These are phyloP conservation scores for Metschnikowia baotianmanensis DNA, from an alignment of 805 yeast genomes.

Conservation along the genomic window DNA sequence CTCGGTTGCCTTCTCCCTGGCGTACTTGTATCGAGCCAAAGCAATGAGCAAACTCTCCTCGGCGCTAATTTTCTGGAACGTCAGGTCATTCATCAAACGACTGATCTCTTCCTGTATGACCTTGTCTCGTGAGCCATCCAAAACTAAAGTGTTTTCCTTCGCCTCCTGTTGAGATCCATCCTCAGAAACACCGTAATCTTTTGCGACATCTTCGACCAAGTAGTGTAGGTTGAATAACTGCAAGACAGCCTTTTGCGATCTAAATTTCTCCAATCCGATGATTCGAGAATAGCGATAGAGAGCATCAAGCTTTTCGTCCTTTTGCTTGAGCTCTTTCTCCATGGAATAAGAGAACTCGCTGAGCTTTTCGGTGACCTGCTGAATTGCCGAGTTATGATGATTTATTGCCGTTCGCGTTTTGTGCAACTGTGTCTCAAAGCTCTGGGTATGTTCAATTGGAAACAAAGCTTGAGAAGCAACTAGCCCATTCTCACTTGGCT, in stretches of 20 bases:
- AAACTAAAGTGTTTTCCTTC: constrained; percentile 5
- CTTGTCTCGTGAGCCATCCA: constrained; percentile 29
- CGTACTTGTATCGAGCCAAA: constrained; percentile 8
- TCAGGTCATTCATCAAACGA: constrained; percentile 38
- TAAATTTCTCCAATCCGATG: constrained; percentile 25
- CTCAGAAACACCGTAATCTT: constrained; percentile 14
- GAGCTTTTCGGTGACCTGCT: constrained; percentile 36
- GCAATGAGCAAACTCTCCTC: constrained; percentile 28
- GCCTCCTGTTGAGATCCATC: constrained; percentile 12
- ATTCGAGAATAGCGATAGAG: constrained; percentile 26
- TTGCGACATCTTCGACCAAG: constrained; percentile 27
- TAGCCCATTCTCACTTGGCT: constrained; percentile 1
- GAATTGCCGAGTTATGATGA: constrained; percentile 32
- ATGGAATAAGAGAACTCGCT: constrained; percentile 37
- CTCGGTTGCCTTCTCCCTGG: constrained; percentile 16
- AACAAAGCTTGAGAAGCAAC: constrained; percentile 4
- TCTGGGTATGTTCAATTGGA: constrained; percentile 20
- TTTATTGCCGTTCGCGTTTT: constrained; percentile 35
- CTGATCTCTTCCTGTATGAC: constrained; percentile 42
- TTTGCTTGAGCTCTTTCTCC: constrained; percentile 37
- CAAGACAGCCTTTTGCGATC: constrained; percentile 28
- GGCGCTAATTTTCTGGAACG: constrained; percentile 33
- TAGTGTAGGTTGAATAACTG: constrained; percentile 33
- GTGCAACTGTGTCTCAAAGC: constrained; percentile 38
- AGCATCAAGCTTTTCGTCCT: constrained; percentile 32